Base-by-base conservation (phyloP, 108 stramenopile species). In the Pseudonitzschia multiseries region DNA sequence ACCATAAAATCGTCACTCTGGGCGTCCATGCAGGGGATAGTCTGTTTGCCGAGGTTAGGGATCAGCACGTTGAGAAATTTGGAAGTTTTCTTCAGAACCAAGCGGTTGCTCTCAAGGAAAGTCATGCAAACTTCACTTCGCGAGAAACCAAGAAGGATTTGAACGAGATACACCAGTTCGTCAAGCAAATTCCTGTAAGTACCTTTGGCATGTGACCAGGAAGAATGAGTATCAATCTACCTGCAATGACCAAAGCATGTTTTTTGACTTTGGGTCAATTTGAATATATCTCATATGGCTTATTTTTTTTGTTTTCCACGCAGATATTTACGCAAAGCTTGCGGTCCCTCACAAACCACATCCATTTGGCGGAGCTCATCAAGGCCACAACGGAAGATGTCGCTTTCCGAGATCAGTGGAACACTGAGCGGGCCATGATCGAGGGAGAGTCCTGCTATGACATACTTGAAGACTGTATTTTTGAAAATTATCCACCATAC, bases 141-240 rank as follows among this genome's bases (percentile, higher is more conserved):
- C 89, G 90, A 65, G 90, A 86, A 62, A 94, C 73, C 74, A 97
- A 90, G 74, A 96, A 89, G 72, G 93, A 94, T 78, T 79, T 99
- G 72, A 78, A 82, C 8, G 96, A 99, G 81, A 96, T 99, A 33
- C 97, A 99, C 80, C 95, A 93, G 71, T 97, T 99, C 72, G 97
- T 97, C 61, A 99, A 99, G 76, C 90, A 97, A 79, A 98, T 98
- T 59, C 98, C 98, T 0, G 77, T 71, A 43, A 29, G 74, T 75
- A 26, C 9, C 9, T 56, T 14, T 5, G 1, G 14, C 12, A 2
- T 48, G 12, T 48, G 17, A 48, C 9, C 2, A 8, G 14, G 46
- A 18, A 48, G 18, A 10, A 48, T 14, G 46, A 48, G 4, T 18
- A 18, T 48, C 46, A 18, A 18, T 14, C 4, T 14, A 48, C 8